Percentiles rank a stretch among this genome's conserved stretches.
Conservation (phyloP, 345 rosid species). For the Eucalyptus tenuipes region DNA sequence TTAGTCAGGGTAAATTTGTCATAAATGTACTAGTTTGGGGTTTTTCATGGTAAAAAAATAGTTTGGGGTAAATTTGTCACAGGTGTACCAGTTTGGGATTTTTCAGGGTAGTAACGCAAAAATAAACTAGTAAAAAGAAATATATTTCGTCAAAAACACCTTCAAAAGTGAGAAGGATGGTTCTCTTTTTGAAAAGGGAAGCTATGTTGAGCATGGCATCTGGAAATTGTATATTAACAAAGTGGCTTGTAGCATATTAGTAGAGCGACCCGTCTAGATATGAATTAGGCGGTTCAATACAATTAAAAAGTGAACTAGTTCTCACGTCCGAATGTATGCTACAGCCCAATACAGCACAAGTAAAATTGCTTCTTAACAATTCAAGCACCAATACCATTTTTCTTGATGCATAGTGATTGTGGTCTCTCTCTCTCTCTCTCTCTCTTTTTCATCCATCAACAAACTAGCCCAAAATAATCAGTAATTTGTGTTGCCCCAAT, state of each 20-base stretch:
- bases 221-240: neutral
- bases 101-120: no score
- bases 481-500: neutral
- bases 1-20: no score
- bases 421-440: neutral
- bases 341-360: neutral
- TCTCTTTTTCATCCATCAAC: neutral
- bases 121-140: no score
- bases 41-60: no score
- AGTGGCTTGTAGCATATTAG: neutral
- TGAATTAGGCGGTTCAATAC: neutral
- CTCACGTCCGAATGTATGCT: neutral
- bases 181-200: fast-evolving
- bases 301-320: neutral
- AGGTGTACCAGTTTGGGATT: no score
- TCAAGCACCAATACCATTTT: neutral
- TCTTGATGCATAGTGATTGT: neutral
- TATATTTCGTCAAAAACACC: neutral
- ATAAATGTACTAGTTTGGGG: no score
- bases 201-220: neutral
- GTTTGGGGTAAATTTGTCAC: no score
- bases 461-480: neutral
- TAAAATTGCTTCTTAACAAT: neutral
- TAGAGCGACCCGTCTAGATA: neutral
- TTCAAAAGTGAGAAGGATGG: neutral